These are phyloP conservation scores for Oenanthe sinensis DNA, from an alignment of 129 eudicot genomes.

Conservation along the genomic window DNA sequence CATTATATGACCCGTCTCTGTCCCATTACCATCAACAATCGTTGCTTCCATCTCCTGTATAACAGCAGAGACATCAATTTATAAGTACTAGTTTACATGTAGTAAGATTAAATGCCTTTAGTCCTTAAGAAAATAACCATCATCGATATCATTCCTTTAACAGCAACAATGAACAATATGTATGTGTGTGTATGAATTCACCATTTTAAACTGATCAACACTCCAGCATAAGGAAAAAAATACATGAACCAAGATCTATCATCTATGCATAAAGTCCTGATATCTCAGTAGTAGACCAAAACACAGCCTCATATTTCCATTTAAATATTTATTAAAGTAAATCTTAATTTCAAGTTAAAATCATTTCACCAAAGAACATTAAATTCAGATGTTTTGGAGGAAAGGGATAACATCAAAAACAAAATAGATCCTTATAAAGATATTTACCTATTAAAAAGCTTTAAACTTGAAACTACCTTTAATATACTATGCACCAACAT, in stretches of 20 bases:
- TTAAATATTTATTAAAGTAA: not conserved
- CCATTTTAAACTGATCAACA: not conserved
- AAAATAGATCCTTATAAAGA: too few species aligned
- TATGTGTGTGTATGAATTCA: not conserved
- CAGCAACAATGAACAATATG: not conserved
- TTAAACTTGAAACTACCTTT: too few species aligned
- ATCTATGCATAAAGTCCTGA: not conserved
- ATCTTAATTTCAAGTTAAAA: not conserved
- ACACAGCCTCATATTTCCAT: not conserved
- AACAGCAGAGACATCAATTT: not conserved
- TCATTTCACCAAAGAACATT: not conserved
- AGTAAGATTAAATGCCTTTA: too few species aligned
- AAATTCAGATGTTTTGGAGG: not conserved
- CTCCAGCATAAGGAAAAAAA: not conserved
- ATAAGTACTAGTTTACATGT: not conserved
- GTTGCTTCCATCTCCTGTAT: slow-evolving; percentile 81
- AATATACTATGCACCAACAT: too few species aligned
- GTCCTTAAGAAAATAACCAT: not conserved
- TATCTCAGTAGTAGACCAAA: not conserved
- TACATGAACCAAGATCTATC: not conserved
- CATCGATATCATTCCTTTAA: not conserved
- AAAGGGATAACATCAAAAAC: too few species aligned
- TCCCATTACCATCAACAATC: slow-evolving; percentile 73
- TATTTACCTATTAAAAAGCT: too few species aligned
- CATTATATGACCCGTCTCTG: slow-evolving; percentile 93